Conservation (phyloP, 257 asterid species). For the Primulina eburnea region DNA sequence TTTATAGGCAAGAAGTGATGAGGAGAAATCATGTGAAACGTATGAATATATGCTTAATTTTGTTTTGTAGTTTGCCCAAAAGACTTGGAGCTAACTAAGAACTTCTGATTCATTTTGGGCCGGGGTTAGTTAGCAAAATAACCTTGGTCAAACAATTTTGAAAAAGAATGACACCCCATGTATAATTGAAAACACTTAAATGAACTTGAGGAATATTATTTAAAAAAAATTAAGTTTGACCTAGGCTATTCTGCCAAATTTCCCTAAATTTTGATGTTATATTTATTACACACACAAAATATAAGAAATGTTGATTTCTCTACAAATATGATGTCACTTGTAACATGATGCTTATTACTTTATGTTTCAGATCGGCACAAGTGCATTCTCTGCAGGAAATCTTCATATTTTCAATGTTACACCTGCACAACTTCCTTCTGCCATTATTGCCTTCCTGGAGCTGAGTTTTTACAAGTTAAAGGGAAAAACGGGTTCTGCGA, state of each 20-base stretch:
- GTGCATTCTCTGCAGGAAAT: conserved; percentile 46
- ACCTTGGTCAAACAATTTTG: too few relatives aligned
- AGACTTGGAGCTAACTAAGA: not conserved
- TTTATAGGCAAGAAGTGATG: not conserved
- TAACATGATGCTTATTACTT: conserved; percentile 19
- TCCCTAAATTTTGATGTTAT: not conserved
- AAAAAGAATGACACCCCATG: too few relatives aligned
- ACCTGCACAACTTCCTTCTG: conserved; percentile 66
- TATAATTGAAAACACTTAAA: too few relatives aligned
- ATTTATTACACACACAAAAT: not conserved
- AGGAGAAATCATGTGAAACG: not conserved
- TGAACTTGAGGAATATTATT: too few relatives aligned
- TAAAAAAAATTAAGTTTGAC: too few relatives aligned
- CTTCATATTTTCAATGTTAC: conserved; percentile 52
- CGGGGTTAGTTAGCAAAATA: too few relatives aligned
- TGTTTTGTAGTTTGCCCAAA: not conserved
- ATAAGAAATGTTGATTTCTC: conserved; percentile 4
- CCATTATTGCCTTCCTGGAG: conserved; percentile 40
- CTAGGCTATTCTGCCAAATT: too few relatives aligned
- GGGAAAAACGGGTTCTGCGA: conserved; percentile 68
- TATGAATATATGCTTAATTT: not conserved
- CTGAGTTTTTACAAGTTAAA: conserved; percentile 43
- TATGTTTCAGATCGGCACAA: conserved; percentile 68
- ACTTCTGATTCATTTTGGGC: not conserved
- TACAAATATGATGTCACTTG: conserved; percentile 6